phyloP scores from a whole-genome alignment of 73 alveolate genomes.

The Symbiodinium pilosum region DNA sequence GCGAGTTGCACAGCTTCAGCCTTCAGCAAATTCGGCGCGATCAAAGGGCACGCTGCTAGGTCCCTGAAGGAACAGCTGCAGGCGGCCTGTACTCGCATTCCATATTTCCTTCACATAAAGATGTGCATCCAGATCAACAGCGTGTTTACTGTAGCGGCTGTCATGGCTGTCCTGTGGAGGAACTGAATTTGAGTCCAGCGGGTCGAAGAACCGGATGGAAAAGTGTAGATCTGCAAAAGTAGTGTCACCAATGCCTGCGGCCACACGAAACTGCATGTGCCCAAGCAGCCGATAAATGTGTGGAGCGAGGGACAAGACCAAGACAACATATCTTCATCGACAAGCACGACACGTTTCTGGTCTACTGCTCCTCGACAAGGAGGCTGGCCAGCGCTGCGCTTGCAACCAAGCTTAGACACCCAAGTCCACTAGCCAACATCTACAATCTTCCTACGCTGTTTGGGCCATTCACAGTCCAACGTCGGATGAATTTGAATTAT shows the following conservation, averaged over 20 bases:
- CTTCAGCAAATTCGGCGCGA: constrained; percentile 23
- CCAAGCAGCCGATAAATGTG: too few species aligned
- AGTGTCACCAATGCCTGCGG: constrained; percentile 34
- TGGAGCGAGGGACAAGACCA: too few species aligned
- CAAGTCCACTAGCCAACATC: too few species aligned
- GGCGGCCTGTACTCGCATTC: neutral
- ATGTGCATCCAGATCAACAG: neutral
- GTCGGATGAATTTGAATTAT: too few species aligned
- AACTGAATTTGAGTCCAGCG: neutral
- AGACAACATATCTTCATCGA: too few species aligned
- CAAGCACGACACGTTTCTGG: too few species aligned
- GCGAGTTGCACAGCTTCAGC: neutral
- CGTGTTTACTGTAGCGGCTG: neutral
- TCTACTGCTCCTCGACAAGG: too few species aligned
- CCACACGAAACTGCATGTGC: neutral
- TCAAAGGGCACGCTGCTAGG: constrained; percentile 65
- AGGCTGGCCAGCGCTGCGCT: too few species aligned
- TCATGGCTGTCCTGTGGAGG: neutral
- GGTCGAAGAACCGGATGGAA: constrained; percentile 24
- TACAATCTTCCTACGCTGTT: too few species aligned
- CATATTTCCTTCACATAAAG: neutral
- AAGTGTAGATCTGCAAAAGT: constrained; percentile 2
- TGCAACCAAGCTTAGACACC: too few species aligned
- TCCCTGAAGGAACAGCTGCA: constrained; percentile 18
- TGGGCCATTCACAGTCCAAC: too few species aligned